Percentiles rank a stretch among this genome's conserved stretches.
These are phyloP conservation scores for Ensete glaucum DNA, from an alignment of 176 grass and related monocot genomes.

Conservation along the genomic window DNA sequence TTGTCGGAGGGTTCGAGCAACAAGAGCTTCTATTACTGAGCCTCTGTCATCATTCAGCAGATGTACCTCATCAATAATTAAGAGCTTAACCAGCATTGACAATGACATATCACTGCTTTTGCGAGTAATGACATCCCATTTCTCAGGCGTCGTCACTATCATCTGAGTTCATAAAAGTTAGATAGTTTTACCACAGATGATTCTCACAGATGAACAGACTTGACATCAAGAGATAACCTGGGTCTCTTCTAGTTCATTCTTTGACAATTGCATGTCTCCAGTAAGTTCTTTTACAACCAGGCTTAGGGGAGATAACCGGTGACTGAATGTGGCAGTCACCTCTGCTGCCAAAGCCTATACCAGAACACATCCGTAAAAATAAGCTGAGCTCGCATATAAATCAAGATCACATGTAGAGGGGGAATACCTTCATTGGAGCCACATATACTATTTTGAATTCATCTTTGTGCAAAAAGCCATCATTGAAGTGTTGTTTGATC, in stretches of 20 bases:
- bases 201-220: slow-evolving; percentile 8
- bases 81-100: slow-evolving; percentile 90
- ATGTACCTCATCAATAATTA: slow-evolving; percentile 98
- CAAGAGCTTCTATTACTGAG: slow-evolving; percentile 90
- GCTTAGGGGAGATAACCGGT: slow-evolving; percentile 66
- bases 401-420: background rate
- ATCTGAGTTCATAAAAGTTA: slow-evolving; percentile 45
- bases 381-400: background rate
- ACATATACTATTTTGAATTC: slow-evolving; percentile 99
- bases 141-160: slow-evolving; percentile 99
- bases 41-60: slow-evolving; percentile 97
- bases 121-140: slow-evolving; percentile 97
- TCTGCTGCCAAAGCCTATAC: slow-evolving; percentile 85
- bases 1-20: slow-evolving; percentile 88
- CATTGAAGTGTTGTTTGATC: slow-evolving; percentile 94
- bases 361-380: background rate
- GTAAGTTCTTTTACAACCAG: slow-evolving; percentile 83
- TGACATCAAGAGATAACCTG: slow-evolving; percentile 36
- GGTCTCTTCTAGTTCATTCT: slow-evolving; percentile 87
- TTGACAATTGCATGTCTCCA: slow-evolving; percentile 93
- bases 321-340: slow-evolving; percentile 82
- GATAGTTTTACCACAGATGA: slow-evolving; percentile 16
- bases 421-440: slow-evolving; percentile 97
- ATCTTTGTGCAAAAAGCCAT: slow-evolving; percentile 92
- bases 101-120: slow-evolving; percentile 99